These are phyloP conservation scores for Cydonia oblonga DNA, from an alignment of 331 rosid species.

Conservation along the genomic window DNA sequence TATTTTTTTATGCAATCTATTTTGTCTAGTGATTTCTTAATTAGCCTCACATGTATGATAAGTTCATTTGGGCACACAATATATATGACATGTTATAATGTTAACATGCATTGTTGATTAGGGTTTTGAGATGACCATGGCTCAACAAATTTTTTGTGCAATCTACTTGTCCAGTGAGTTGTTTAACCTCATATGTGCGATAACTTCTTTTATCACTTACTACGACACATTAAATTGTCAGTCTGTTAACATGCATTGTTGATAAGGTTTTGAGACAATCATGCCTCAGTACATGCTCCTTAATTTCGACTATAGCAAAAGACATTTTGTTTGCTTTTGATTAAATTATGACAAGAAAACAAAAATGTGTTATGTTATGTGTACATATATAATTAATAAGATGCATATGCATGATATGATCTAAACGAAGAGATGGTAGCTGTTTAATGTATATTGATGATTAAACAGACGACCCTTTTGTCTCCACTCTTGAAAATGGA, in stretches of 20 bases:
- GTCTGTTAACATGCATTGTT: neutral
- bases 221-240: neutral
- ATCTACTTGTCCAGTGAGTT: neutral
- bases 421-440: conserved; percentile 10
- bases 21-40: neutral
- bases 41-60: no score
- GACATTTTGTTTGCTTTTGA: neutral
- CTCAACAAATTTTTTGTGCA: no score
- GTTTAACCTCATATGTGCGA: neutral
- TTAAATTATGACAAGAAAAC: conserved; percentile 6
- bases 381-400: neutral
- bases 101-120: no score
- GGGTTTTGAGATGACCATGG: no score
- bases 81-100: no score
- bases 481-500: conserved; percentile 43
- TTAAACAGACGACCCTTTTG: conserved; percentile 51
- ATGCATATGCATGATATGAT: neutral
- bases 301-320: neutral
- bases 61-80: no score
- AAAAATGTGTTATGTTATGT: neutral
- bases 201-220: neutral
- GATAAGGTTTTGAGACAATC: neutral
- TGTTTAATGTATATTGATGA: conserved; percentile 36
- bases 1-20: neutral
- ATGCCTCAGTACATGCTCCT: neutral